Evolutionary conservation across 768 basidiomycete genomes (phyloP), one percentile per base, ranked within the genome.

Genomic region (Lactifluus subvellereus): DNA sequence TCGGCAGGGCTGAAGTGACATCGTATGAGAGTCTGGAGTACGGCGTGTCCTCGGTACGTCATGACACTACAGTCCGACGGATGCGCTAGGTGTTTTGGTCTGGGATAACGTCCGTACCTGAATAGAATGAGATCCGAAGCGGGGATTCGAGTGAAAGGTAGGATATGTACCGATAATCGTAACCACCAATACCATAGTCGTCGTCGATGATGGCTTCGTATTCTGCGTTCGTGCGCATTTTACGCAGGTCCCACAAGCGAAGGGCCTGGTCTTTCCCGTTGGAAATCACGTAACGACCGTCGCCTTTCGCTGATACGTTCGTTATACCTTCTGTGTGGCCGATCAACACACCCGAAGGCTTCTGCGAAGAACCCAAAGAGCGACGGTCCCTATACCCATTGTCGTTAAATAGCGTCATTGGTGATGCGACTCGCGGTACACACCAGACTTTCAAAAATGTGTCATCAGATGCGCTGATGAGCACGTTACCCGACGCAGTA

Each of bases 321-420:
- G 96, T 94, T 61, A 98, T 89, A 47, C 96, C 93, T 70, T 98
- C 95, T 0, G 94, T 97, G 67, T 98, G 96, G 0, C 97, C 97
- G 48, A 96, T 86, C 14, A 98, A 80, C 1, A 96, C 89, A 22
- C 96, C 97, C 3, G 94, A 94, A 9, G 97, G 94, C 69, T 89
- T 92, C 52, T 77, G 73, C 14, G 76, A 76, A 13, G 76, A 74
- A 10, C 76, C 75, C 10, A 83, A 67, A 0, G 80, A 83, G 49
- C 80, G 76, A 53, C 80, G 77, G 67, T 82, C 80, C 83, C 84
- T 84, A 64, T 35, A 38, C 13, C 47, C 16, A 42, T 43, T 13
- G 27, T 45, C 30, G 14, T 57, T 22, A 6, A 22, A 48, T 20
- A 32, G 14, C 49, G 18, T 8, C 38, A 22, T 18, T 30, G 16